These are phyloP conservation scores for Juncus inflexus DNA, from an alignment of 176 grass and related monocot species.

Conservation along the genomic window DNA sequence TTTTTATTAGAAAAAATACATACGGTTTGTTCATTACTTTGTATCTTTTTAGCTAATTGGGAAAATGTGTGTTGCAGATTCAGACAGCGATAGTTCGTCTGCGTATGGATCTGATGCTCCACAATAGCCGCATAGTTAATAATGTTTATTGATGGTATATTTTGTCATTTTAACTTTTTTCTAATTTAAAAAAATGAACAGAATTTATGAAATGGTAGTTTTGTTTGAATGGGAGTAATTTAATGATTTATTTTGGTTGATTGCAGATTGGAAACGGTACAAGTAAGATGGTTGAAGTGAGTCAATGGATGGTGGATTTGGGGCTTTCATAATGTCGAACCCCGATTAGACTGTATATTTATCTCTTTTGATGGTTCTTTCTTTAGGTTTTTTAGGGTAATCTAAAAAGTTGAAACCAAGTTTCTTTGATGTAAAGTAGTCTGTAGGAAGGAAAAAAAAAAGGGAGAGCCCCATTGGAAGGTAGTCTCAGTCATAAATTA, in stretches of 20 bases:
- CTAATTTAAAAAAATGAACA: not conserved
- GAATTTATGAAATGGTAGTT: not conserved
- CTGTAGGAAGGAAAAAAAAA: slow-evolving; percentile 13
- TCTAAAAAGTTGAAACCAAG: not conserved
- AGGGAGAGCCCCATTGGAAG: slow-evolving; percentile 7
- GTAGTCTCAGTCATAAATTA: slow-evolving; percentile 28
- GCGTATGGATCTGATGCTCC: slow-evolving; percentile 58
- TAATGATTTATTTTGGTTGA: slow-evolving; percentile 7
- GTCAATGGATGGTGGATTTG: slow-evolving; percentile 9
- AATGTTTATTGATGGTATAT: slow-evolving; percentile 21
- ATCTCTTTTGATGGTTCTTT: slow-evolving; percentile 16
- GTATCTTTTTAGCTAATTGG: slow-evolving; percentile 2
- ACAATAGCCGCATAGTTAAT: not conserved
- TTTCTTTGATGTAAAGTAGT: slow-evolving; percentile 26
- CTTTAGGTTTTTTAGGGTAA: slow-evolving; percentile 27
- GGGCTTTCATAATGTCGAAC: slow-evolving; percentile 9
- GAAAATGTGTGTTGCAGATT: slow-evolving; percentile 53
- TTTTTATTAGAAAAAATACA: slow-evolving; percentile 12
- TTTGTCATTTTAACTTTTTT: not conserved
- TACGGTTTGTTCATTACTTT: slow-evolving; percentile 10
- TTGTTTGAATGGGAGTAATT: not conserved
- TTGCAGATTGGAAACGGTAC: slow-evolving; percentile 20
- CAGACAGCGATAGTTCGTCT: slow-evolving; percentile 89
- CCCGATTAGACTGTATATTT: slow-evolving; percentile 32
- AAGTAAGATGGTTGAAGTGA: slow-evolving; percentile 15